Evolutionary conservation across 1,139 yeast genomes (phyloP).

Genomic region (Geotrichum europaeum): DNA sequence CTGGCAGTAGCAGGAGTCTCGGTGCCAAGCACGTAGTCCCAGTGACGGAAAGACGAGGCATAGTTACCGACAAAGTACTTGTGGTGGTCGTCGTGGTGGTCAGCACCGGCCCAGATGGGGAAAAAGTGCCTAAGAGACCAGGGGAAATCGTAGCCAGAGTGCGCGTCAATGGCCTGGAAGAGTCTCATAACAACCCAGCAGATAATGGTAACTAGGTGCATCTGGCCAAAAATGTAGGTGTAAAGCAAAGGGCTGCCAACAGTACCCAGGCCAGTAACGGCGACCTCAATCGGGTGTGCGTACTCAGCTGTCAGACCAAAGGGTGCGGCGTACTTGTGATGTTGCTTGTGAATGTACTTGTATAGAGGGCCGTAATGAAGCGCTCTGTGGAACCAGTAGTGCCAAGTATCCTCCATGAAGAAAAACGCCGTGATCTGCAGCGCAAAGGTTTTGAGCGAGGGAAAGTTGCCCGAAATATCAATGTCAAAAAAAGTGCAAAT

Average conservation of each 20-base stretch:
- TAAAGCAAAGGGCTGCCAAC: conserved; percentile 84
- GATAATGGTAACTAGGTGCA: conserved; percentile 80
- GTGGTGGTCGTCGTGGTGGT: conserved; percentile 95
- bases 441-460: conserved; percentile 50
- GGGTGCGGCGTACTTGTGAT: conserved; percentile 95
- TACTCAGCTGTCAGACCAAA: conserved; percentile 95
- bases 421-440: conserved; percentile 70
- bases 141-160: conserved; percentile 96
- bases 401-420: conserved; percentile 89
- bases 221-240: conserved; percentile 55
- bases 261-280: conserved; percentile 86
- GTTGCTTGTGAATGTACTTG: conserved; percentile 90
- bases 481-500: conserved; percentile 73
- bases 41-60: conserved; percentile 90
- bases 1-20: conserved; percentile 51
- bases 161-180: conserved; percentile 93
- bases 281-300: conserved; percentile 91
- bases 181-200: conserved; percentile 81
- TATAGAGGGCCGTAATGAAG: conserved; percentile 83
- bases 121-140: conserved; percentile 87
- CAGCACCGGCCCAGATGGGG: conserved; percentile 98
- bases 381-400: conserved; percentile 86
- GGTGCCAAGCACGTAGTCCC: conserved; percentile 79
- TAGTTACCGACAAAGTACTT: conserved; percentile 86
- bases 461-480: conserved; percentile 65